These are phyloP conservation scores for Leishmania tarentolae DNA, from an alignment of 208 protist genomes.

Conservation along the genomic window DNA sequence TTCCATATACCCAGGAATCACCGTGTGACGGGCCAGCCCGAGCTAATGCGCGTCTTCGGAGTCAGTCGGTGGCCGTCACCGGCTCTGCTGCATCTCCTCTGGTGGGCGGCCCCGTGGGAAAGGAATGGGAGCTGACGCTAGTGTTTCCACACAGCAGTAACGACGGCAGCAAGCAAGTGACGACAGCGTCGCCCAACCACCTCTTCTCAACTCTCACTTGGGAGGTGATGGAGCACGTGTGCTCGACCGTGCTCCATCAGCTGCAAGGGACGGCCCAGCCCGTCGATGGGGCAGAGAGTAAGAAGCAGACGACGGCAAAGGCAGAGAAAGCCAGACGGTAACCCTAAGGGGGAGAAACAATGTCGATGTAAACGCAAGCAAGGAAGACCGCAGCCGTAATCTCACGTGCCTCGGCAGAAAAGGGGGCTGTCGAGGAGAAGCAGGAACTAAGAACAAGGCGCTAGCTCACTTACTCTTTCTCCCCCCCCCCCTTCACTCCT, in stretches of 20 bases:
- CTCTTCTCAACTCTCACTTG: slow-evolving; percentile 9
- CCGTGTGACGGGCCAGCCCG: background rate
- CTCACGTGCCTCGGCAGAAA: background rate
- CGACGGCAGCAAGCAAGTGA: background rate
- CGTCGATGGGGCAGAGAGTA: background rate
- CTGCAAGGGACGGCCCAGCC: slow-evolving; percentile 2
- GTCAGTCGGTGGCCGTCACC: background rate
- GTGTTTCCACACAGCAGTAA: background rate
- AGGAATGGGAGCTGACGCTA: slow-evolving; percentile 28
- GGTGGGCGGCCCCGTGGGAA: slow-evolving; percentile 12
- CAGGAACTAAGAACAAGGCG: background rate
- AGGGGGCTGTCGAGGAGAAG: background rate
- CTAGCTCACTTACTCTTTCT: background rate
- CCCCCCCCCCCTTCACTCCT: background rate
- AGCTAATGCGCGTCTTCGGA: background rate
- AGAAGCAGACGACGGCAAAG: slow-evolving; percentile 5
- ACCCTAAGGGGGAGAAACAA: background rate
- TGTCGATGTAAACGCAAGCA: background rate
- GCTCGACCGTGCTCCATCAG: slow-evolving; percentile 14
- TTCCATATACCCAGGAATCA: background rate
- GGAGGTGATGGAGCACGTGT: slow-evolving; percentile 36
- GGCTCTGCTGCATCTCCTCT: background rate
- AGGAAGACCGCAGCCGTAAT: background rate
- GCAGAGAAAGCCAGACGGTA: background rate
- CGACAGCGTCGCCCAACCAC: background rate